These are phyloP conservation scores for Paramecium tetraurelia DNA, from an alignment of 73 alveolate genomes.

Conservation along the genomic window DNA sequence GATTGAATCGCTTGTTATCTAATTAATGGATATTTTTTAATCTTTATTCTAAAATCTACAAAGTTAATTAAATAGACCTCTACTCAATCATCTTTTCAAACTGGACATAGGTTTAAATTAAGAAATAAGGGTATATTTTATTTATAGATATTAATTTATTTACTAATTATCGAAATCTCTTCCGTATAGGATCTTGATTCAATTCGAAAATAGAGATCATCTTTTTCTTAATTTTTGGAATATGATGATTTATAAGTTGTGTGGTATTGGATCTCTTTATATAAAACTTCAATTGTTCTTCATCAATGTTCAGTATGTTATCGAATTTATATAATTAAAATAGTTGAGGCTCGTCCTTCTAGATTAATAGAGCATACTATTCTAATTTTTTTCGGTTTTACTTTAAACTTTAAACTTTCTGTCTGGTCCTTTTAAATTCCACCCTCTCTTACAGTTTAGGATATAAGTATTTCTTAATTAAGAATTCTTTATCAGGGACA, in stretches of 20 bases:
- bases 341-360: background rate
- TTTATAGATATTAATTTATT: background rate
- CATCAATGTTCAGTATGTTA: background rate
- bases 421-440: background rate
- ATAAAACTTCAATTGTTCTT: background rate
- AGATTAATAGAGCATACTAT: background rate
- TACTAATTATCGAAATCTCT: background rate
- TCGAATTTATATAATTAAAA: background rate
- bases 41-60: background rate
- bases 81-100: background rate
- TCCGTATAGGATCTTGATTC: background rate
- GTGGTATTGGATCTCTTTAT: background rate
- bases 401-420: background rate
- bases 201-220: background rate
- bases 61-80: background rate
- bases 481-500: conserved; percentile 2
- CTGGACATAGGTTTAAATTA: background rate
- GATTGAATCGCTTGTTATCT: background rate
- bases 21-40: background rate
- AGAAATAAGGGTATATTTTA: conserved; percentile 4
- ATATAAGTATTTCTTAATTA: background rate
- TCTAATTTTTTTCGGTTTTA: background rate
- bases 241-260: background rate
- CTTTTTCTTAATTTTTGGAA: background rate
- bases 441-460: background rate